These are phyloP conservation scores for Verbascum thapsus DNA, from an alignment of 257 asterid species.

Conservation along the genomic window DNA sequence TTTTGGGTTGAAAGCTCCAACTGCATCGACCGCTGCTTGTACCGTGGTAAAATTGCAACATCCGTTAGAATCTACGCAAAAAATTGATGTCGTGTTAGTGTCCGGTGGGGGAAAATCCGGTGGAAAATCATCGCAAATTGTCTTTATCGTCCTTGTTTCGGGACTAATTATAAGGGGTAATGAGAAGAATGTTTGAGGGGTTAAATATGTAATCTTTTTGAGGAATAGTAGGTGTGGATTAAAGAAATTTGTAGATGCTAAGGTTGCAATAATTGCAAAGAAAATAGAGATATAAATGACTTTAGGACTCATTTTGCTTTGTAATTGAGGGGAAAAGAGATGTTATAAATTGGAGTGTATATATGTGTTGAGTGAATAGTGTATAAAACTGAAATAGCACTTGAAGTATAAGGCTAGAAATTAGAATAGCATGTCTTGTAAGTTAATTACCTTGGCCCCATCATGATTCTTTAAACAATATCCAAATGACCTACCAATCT, in stretches of 20 bases:
- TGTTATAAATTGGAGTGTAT: slow-evolving; percentile 20
- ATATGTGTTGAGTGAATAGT: slow-evolving; percentile 13
- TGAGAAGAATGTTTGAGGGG: slow-evolving; percentile 29
- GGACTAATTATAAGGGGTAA: slow-evolving; percentile 14
- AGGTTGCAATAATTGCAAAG: slow-evolving; percentile 54
- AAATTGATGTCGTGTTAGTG: slow-evolving; percentile 51
- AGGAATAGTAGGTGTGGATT: slow-evolving; percentile 19
- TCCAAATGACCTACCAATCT: slow-evolving; percentile 46
- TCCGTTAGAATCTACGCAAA: slow-evolving; percentile 82
- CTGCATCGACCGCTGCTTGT: slow-evolving; percentile 88
- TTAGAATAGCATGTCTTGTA: slow-evolving; percentile 65
- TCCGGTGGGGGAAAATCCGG: slow-evolving; percentile 68
- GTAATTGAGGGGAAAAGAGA: slow-evolving; percentile 7
- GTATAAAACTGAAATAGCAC: slow-evolving; percentile 31
- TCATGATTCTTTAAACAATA: slow-evolving; percentile 32
- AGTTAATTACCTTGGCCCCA: slow-evolving; percentile 58
- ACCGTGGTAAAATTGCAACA: slow-evolving; percentile 90
- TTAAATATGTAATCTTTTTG: slow-evolving; percentile 19
- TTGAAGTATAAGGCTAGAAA: slow-evolving; percentile 54
- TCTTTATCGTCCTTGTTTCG: slow-evolving; percentile 15
- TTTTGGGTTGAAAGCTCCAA: slow-evolving; percentile 49
- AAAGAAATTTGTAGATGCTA: slow-evolving; percentile 43
- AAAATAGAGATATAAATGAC: slow-evolving; percentile 45
- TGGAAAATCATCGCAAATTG: slow-evolving; percentile 71
- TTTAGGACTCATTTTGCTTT: slow-evolving; percentile 41